These are phyloP conservation scores for Eucalyptus leucophloia DNA, from an alignment of 345 rosid genomes.

Conservation along the genomic window DNA sequence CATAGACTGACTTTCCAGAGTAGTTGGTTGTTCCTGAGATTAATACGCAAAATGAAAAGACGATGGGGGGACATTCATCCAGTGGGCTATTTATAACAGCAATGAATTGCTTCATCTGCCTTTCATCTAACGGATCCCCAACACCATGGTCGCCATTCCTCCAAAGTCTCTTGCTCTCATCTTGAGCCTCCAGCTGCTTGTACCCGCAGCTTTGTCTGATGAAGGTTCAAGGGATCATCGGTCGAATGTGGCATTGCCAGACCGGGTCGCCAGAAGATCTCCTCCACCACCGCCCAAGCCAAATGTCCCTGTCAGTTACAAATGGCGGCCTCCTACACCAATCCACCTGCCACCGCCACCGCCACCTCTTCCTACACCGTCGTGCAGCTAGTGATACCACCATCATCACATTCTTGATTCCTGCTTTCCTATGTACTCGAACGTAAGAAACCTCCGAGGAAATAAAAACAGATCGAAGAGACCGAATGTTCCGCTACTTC, in stretches of 20 bases:
- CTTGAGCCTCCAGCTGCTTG: background rate
- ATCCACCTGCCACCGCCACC: background rate
- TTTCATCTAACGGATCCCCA: background rate
- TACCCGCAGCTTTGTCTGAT: background rate
- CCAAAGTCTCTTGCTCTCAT: background rate
- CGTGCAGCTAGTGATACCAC: background rate
- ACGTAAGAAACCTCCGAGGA: background rate
- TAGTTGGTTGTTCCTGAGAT: background rate
- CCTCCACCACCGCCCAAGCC: background rate
- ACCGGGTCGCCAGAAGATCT: background rate
- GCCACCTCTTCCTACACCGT: accelerated
- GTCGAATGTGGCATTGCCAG: background rate
- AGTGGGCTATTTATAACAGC: background rate
- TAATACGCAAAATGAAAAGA: background rate
- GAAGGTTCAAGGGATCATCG: background rate
- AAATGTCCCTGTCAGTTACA: too few species aligned
- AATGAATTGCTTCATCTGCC: background rate
- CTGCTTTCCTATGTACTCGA: background rate
- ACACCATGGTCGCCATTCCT: background rate
- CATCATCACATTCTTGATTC: background rate
- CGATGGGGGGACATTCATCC: background rate
- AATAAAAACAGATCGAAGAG: background rate
- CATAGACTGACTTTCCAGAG: background rate
- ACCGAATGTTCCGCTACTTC: background rate
- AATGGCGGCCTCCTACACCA: too few species aligned